Conservation (phyloP, 2,329 filamentous ascomycete genomes). For the Fusarium xylarioides region DNA sequence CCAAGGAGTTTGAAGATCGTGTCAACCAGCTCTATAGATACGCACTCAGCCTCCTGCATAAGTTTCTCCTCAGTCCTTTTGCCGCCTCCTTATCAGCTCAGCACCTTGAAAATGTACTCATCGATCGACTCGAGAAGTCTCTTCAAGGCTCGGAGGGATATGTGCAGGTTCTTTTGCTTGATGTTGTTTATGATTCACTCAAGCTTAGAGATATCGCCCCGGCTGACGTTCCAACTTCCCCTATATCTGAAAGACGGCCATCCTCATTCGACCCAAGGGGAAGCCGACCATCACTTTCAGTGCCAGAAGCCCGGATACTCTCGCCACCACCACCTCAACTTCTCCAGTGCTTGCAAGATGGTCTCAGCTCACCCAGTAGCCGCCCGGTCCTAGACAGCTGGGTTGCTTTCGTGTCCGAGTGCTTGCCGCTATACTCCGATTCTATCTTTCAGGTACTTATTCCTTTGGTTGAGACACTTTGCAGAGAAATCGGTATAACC, state of each 20-base stretch:
- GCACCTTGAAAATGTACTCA: slow-evolving; percentile 75
- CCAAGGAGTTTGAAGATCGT: slow-evolving; percentile 49
- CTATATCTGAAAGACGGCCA: slow-evolving; percentile 58
- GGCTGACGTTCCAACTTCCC: slow-evolving; percentile 54
- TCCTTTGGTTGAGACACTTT: slow-evolving; percentile 89
- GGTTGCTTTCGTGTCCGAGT: slow-evolving; percentile 85
- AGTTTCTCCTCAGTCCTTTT: slow-evolving; percentile 72
- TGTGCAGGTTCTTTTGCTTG: slow-evolving; percentile 80
- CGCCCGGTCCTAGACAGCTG: slow-evolving; percentile 87
- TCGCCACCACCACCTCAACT: slow-evolving; percentile 71
- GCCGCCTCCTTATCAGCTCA: slow-evolving; percentile 67
- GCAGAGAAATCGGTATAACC: slow-evolving; percentile 75
- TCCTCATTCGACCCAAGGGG: slow-evolving; percentile 53
- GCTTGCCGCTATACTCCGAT: slow-evolving; percentile 83
- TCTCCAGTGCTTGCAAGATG: slow-evolving; percentile 85
- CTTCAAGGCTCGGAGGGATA: slow-evolving; percentile 71
- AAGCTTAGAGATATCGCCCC: slow-evolving; percentile 65
- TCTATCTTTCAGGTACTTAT: slow-evolving; percentile 91
- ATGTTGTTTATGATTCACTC: slow-evolving; percentile 78
- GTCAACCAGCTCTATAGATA: slow-evolving; percentile 75
- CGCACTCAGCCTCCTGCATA: slow-evolving; percentile 74
- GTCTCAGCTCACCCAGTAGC: slow-evolving; percentile 78
- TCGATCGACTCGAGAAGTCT: slow-evolving; percentile 71
- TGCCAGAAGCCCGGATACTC: slow-evolving; percentile 40
- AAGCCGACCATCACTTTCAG: slow-evolving; percentile 51